These are phyloP conservation scores for Lentinus polychrous DNA, from an alignment of 1,284 basidiomycete genomes.

Conservation along the genomic window DNA sequence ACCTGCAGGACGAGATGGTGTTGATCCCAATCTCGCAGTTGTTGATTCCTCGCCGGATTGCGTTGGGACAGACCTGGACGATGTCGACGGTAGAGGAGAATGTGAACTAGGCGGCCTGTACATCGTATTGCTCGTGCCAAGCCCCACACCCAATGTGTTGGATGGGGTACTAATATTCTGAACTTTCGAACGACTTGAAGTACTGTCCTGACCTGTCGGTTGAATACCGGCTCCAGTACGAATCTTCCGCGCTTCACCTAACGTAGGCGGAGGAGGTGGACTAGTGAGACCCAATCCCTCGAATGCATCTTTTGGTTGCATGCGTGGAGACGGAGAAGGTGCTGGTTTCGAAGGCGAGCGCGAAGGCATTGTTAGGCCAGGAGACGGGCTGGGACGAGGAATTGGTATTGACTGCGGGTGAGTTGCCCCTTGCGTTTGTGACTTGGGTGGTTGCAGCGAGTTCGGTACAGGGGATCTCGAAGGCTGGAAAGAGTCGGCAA, in stretches of 20 bases:
- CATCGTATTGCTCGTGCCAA: constrained; percentile 22
- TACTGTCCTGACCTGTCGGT: constrained; percentile 13
- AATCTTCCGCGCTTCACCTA: constrained; percentile 68
- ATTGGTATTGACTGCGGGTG: constrained; percentile 15
- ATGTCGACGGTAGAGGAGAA: constrained; percentile 43
- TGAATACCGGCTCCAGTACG: constrained; percentile 57
- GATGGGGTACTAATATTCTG: constrained; percentile 16
- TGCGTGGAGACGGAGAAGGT: constrained; percentile 10
- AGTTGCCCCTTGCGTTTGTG: constrained; percentile 6
- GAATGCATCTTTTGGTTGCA: constrained; percentile 62
- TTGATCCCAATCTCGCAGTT: constrained; percentile 4
- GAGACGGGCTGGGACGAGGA: constrained; percentile 18
- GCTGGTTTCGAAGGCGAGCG: constrained; percentile 5
- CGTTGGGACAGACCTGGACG: constrained; percentile 24
- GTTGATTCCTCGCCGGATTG: constrained; percentile 4
- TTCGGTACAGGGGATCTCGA: constrained; percentile 12
- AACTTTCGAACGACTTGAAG: constrained; percentile 8
- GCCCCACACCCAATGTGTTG: constrained; percentile 11
- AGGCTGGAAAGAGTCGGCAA: constrained; percentile 45
- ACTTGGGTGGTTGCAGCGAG: constrained; percentile 8
- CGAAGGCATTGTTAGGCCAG: constrained; percentile 7
- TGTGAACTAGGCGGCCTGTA: constrained; percentile 30
- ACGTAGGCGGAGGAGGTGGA: constrained; percentile 48
- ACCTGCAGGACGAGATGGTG: constrained; percentile 22
- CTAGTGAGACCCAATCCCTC: constrained; percentile 59